Percentiles rank a stretch among this genome's conserved stretches.
phyloP scores from a whole-genome alignment of 805 yeast species.

The Cyberlindnera nakhonratchasimensis region DNA sequence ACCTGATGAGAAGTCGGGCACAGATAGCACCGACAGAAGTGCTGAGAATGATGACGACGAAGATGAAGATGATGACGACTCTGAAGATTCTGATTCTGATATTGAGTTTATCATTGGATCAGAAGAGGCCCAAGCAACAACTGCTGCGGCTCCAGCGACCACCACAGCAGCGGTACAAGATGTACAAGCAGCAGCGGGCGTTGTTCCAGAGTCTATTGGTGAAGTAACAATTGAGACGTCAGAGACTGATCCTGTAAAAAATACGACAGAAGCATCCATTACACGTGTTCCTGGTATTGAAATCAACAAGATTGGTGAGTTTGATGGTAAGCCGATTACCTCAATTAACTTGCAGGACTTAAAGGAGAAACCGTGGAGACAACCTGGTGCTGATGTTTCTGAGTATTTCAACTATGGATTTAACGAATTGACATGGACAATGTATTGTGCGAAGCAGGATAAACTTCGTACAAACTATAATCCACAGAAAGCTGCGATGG shows the following conservation, averaged over 20 bases:
- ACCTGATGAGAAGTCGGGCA: not conserved
- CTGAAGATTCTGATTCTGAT: slow-evolving; percentile 54
- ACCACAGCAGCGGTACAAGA: slow-evolving; percentile 27
- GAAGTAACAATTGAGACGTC: slow-evolving; percentile 34
- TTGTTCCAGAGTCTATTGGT: slow-evolving; percentile 31
- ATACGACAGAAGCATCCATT: slow-evolving; percentile 34
- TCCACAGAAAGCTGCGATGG: slow-evolving; percentile 74
- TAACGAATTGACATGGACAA: slow-evolving; percentile 94
- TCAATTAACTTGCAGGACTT: slow-evolving; percentile 74
- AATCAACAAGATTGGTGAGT: slow-evolving; percentile 67
- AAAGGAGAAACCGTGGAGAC: slow-evolving; percentile 97
- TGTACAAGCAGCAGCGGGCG: slow-evolving; percentile 23
- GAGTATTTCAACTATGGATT: slow-evolving; percentile 97
- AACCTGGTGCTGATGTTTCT: slow-evolving; percentile 91
- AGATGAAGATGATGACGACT: slow-evolving; percentile 37
- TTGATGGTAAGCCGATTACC: slow-evolving; percentile 80
- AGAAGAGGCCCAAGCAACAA: slow-evolving; percentile 26
- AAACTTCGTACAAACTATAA: slow-evolving; percentile 73
- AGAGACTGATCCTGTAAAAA: slow-evolving; percentile 19
- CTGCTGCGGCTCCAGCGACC: slow-evolving; percentile 22
- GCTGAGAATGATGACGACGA: slow-evolving; percentile 24
- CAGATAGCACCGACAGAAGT: slow-evolving; percentile 6
- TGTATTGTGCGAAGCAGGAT: slow-evolving; percentile 87
- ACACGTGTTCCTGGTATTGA: slow-evolving; percentile 49
- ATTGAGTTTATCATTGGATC: slow-evolving; percentile 78